phyloP scores from a whole-genome alignment of 192 early-diverging fungal species.

The Umbelopsis ramanniana region DNA sequence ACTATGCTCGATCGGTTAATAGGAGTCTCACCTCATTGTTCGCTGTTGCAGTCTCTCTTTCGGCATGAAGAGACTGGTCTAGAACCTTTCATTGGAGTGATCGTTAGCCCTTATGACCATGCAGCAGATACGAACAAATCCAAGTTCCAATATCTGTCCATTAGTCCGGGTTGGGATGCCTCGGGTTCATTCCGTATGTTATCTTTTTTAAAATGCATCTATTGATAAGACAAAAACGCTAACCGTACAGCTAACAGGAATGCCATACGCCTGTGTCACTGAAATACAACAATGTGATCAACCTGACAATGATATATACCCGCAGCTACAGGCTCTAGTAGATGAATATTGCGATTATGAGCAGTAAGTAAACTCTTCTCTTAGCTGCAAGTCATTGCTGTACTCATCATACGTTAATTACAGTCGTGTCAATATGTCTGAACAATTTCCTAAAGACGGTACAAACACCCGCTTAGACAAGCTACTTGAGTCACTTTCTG shows the following conservation, averaged over 20 bases:
- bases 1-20: neutral
- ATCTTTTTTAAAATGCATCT: neutral
- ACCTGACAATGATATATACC: slow-evolving; percentile 54
- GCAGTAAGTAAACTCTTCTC: slow-evolving; percentile 44
- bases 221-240: neutral
- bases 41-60: slow-evolving; percentile 56
- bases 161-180: slow-evolving; percentile 57
- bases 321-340: slow-evolving; percentile 59
- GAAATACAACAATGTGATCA: slow-evolving; percentile 51
- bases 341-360: slow-evolving; percentile 63
- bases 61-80: slow-evolving; percentile 57
- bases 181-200: slow-evolving; percentile 58
- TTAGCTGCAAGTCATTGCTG: neutral
- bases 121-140: slow-evolving; percentile 56
- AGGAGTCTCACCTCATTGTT: too few species aligned
- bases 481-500: slow-evolving; percentile 11
- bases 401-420: slow-evolving; percentile 19
- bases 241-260: slow-evolving; percentile 31
- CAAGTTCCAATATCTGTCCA: slow-evolving; percentile 61
- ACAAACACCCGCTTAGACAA: slow-evolving; percentile 32
- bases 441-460: slow-evolving; percentile 5
- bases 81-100: slow-evolving; percentile 91
- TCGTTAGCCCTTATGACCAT: slow-evolving; percentile 82
- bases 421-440: slow-evolving; percentile 25
- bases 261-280: slow-evolving; percentile 58